Base-by-base conservation (phyloP, 371 early-diverging fungal genomes). In the Mortierella sp. region DNA sequence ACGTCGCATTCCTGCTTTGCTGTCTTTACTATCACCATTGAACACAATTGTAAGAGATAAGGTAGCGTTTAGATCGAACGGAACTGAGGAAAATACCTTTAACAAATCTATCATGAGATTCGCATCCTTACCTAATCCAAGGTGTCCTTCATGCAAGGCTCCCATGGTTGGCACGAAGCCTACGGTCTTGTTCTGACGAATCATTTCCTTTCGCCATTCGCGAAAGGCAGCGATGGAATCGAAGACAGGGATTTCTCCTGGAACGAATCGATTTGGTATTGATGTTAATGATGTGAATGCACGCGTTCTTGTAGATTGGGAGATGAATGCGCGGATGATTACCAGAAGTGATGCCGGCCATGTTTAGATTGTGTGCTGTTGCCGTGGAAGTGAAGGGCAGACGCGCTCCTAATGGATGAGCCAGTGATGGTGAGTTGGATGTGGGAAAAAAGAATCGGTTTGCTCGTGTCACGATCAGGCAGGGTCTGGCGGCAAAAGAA, bases 161-260 rank as follows among this genome's bases (percentile, higher is more conserved):
- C 98, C 98, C 97, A 95, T 95, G 28, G 96, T 95, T 2, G 96
- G 93, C 0, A 96, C 94, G 77, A 94, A 92, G 11, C 92, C 95
- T 2, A 96, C 83, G 4, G 87, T 84, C 69, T 89, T 85, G 58
- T 86, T 83, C 50, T 87, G 80, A 15, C 82, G 65, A 21, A 85
- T 71, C 70, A 89, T 79, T 59, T 84, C 80, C 36, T 84, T 85
- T 43, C 91, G 88, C 94, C 94, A 94, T 36, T 67, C 82, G 32
- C 93, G 89, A 63, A 91, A 88, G 22, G 88, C 90, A 0, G 84
- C 86, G 60, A 93, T 91, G 22, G 86, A 87, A 69, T 88, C 87
- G 68, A 93, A 87, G 0, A 93, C 87, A 21, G 85, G 87, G 70
- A 91, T 89, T 3, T 87, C 86, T 22, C 86, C 84, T 62, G 22